Percentiles rank a stretch among this genome's conserved stretches.
Evolutionary conservation across 257 asterid genomes (phyloP).

Genomic region (Avicennia marina): DNA sequence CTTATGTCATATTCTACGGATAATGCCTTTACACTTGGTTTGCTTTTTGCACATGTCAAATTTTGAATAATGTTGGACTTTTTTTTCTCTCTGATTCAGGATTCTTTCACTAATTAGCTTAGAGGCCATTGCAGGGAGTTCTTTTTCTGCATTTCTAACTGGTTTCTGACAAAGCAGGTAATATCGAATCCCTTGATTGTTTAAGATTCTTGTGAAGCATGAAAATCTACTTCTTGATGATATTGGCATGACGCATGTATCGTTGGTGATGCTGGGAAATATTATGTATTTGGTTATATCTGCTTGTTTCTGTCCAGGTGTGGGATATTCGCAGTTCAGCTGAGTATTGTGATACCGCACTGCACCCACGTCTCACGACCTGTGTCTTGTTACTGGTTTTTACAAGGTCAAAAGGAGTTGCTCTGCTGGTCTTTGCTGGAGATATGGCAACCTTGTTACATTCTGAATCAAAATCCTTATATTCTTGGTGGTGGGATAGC

Average conservation of each 20-base stretch:
- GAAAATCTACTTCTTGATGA: not conserved
- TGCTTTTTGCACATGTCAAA: not conserved
- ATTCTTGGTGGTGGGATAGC: slow-evolving; percentile 99
- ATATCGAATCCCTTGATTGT: not conserved
- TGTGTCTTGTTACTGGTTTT: not conserved
- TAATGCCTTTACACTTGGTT: not conserved
- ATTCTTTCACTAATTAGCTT: slow-evolving; percentile 18
- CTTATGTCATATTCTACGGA: not conserved
- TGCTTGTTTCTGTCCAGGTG: slow-evolving; percentile 15
- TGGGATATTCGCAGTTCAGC: not conserved
- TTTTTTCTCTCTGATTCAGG: slow-evolving; percentile 20
- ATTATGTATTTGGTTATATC: slow-evolving; percentile 13
- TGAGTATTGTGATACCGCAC: slow-evolving; percentile 2
- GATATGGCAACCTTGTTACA: slow-evolving; percentile 57
- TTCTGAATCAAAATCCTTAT: slow-evolving; percentile 63
- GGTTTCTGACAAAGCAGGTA: slow-evolving; percentile 20
- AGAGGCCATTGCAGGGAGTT: not conserved
- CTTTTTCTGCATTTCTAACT: slow-evolving; percentile 14
- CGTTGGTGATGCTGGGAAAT: not conserved
- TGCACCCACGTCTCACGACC: not conserved
- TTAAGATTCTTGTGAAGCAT: not conserved
- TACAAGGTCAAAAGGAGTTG: slow-evolving; percentile 6
- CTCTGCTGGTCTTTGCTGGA: slow-evolving; percentile 31
- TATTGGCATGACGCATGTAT: not conserved
- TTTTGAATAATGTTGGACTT: not conserved